phyloP scores from a whole-genome alignment of 202 grass and related monocot genomes.

The Schoenoplectus triqueter region DNA sequence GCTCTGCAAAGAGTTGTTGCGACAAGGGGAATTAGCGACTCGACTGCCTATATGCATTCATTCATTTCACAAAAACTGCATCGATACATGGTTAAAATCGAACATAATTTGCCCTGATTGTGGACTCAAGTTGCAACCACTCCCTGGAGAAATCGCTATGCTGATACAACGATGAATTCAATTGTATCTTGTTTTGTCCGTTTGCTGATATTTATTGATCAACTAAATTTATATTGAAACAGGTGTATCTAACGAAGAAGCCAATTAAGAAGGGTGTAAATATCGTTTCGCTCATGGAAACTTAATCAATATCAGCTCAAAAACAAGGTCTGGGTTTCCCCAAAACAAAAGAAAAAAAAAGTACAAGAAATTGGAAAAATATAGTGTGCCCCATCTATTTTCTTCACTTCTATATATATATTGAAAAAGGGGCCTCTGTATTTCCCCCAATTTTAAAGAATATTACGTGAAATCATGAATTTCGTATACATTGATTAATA shows the following conservation, averaged over 20 bases:
- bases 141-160: neutral
- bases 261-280: neutral
- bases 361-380: too few species aligned
- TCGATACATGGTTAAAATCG: neutral
- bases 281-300: neutral
- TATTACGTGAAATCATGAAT: too few species aligned
- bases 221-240: neutral
- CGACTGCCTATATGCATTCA: constrained; percentile 2
- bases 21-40: neutral
- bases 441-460: too few species aligned
- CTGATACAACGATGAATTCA: neutral
- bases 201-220: neutral
- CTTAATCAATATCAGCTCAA: neutral
- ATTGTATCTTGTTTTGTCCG: neutral
- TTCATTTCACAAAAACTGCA: constrained; percentile 16
- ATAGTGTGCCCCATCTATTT: too few species aligned
- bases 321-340: too few species aligned
- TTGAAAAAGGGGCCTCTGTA: too few species aligned
- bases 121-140: neutral
- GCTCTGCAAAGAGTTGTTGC: neutral
- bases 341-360: too few species aligned
- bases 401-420: too few species aligned
- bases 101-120: neutral
- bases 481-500: too few species aligned
- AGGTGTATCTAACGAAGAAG: neutral